Base-by-base conservation (phyloP, 169 alveolate genomes). In the Babesia gibsoni region DNA sequence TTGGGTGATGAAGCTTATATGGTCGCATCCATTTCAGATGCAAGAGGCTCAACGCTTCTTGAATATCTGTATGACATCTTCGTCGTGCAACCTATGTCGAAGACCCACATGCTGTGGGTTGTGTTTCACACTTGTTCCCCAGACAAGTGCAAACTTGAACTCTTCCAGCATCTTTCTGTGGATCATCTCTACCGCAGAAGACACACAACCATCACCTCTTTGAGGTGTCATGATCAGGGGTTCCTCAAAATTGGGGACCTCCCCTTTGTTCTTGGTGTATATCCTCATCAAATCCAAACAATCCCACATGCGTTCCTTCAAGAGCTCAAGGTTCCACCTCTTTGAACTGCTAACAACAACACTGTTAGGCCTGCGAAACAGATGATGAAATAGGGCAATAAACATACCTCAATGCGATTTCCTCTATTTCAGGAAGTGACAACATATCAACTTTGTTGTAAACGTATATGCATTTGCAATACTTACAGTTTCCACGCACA, bases 201-300 rank as follows among this genome's bases (percentile, higher is more conserved):
- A 67, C 12, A 83, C 85, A 8, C 75, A 49, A 46, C 78, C 84
- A 32, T 75, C 82, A 27, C 90, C 90, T 36, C 91, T 83, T 52
- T 91, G 93, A 27, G 84, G 82, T 12, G 90, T 92, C 42, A 96
- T 56, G 39, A 95, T 94, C 41, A 97, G 94, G 32, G 99, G 99
- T 18, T 95, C 97, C 23, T 93, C 91, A 84, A 91, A 96, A 77
- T 96, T 98, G 7, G 99, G 99, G 32, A 90, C 91, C 59, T 91
- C 94, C 45, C 98, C 98, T 87, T 94, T 96, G 50, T 97, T 97
- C 86, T 97, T 97, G 35, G 99, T 96, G 91, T 96, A 97, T 35
- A 96, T 79, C 42, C 90, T 73, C 72, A 83, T 73, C 45, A 83
- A 65, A 37, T 83, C 85, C 36, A 83, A 64, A 29, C 69, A 70